Evolutionary conservation across 1,139 yeast genomes (phyloP), one percentile per base, ranked within the genome.

Genomic region (Williopsis jadinii): DNA sequence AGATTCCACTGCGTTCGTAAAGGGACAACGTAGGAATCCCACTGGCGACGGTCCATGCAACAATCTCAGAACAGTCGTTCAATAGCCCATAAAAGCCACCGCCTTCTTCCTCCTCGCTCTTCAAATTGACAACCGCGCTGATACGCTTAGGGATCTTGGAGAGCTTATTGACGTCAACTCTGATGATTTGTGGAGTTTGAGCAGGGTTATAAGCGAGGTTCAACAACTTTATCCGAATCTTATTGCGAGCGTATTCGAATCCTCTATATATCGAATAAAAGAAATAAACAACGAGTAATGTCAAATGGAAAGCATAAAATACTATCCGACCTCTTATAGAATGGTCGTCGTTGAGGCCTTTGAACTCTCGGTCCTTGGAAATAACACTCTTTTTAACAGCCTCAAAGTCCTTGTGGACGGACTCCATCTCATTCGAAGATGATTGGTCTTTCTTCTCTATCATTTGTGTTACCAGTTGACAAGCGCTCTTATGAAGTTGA

Each of bases 41-140:
- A 9, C 94, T 80, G 36, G 95, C 85, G 19, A 87, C 63, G 35
- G 88, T 73, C 99, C 99, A 92, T 4, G 95, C 82, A 0, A 80
- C 72, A 36, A 90, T 56, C 56, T 88, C 95, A 42, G 92, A 75
- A 15, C 83, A 73, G 54, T 86, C 86, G 52, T 75, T 78, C 54
- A 90, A 68, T 36, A 94, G 68, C 0, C 95, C 95, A 46, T 84
- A 90, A 36, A 84, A 63, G 2, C 97, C 97, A 26, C 95, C 96
- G 45, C 85, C 88, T 56, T 84, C 94, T 51, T 82, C 92, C 46
- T 81, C 84, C 41, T 79, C 88, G 36, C 82, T 76, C 54, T 78
- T 77, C 56, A 81, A 71, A 50, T 77, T 80, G 46, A 92, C 64
- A 13, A 92, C 78, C 29, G 85, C 78, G 10, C 95, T 83, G 24